Conservation (phyloP, 208 protist species). For the Trypanosoma lewisi region DNA sequence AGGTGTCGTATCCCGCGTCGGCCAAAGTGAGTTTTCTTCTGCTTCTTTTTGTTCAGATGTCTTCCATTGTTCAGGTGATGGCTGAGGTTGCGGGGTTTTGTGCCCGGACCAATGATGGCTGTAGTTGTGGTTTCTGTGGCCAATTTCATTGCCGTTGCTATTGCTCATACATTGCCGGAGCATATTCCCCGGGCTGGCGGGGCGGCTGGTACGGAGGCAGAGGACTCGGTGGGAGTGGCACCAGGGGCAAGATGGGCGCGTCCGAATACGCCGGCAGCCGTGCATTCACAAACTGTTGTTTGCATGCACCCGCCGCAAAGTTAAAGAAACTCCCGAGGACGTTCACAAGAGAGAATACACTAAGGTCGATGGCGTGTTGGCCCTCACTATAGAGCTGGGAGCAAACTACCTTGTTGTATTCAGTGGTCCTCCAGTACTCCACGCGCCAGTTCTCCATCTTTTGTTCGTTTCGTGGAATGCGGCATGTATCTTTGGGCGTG, state of each 20-base stretch:
- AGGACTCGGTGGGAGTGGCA: conserved; percentile 48
- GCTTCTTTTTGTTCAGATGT: background rate
- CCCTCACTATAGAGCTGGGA: conserved; percentile 67
- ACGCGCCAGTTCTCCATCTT: conserved; percentile 73
- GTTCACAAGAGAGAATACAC: conserved; percentile 52
- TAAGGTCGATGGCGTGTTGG: conserved; percentile 52
- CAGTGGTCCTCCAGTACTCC: conserved; percentile 67
- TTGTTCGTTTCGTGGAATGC: conserved; percentile 76
- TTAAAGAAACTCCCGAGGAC: conserved; percentile 59
- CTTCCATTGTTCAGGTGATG: background rate
- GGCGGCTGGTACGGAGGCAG: conserved; percentile 32
- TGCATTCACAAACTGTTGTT: conserved; percentile 47
- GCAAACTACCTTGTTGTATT: conserved; percentile 52
- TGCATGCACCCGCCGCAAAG: conserved; percentile 41
- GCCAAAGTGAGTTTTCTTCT: background rate
- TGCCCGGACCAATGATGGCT: background rate
- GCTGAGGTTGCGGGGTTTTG: background rate
- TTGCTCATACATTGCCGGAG: conserved; percentile 6
- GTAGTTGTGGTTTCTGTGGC: background rate
- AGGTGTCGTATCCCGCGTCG: background rate
- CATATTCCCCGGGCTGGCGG: background rate
- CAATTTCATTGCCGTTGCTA: background rate
- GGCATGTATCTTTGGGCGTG: conserved; percentile 58
- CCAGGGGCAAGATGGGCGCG: conserved; percentile 44
- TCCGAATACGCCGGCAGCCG: conserved; percentile 46